Evolutionary conservation across 2,329 filamentous ascomycete species (phyloP).

Genomic region (Sporothrix inflata): DNA sequence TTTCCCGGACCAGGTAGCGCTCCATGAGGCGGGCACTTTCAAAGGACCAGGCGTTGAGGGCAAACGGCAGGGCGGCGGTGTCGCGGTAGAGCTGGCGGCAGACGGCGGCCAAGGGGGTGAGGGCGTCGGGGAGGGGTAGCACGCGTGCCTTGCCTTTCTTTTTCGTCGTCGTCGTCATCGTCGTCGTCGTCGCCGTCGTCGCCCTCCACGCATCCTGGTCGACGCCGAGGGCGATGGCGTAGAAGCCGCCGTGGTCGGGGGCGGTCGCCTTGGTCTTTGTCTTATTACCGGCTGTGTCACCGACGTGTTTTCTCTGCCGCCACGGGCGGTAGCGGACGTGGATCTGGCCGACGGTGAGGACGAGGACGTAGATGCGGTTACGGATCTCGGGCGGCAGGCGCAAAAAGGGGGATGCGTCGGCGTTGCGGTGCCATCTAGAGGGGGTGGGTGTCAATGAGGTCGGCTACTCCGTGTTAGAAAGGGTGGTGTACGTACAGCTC

Average conservation of each 20-base stretch:
- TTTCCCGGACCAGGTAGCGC: conserved; percentile 41
- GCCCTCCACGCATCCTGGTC: conserved; percentile 40
- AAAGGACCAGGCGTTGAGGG: conserved; percentile 44
- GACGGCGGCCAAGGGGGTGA: conserved; percentile 42
- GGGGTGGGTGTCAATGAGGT: neutral
- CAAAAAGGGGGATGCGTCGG: conserved; percentile 39
- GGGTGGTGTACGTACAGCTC: conserved; percentile 18
- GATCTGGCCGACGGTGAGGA: conserved; percentile 42
- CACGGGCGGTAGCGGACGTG: conserved; percentile 40
- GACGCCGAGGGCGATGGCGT: conserved; percentile 37
- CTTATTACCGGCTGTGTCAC: no score
- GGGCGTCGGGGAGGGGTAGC: conserved; percentile 29
- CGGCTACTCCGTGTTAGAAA: no score
- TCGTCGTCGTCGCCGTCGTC: neutral
- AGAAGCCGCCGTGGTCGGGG: conserved; percentile 36
- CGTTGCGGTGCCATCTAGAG: conserved; percentile 39
- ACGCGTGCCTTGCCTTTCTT: neutral
- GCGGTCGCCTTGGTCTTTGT: conserved; percentile 1
- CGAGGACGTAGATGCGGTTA: conserved; percentile 43
- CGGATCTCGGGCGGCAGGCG: conserved; percentile 42
- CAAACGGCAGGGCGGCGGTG: conserved; percentile 42
- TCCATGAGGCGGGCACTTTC: conserved; percentile 41
- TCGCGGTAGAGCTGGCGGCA: conserved; percentile 46
- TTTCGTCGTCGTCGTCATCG: neutral
- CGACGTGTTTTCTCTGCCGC: conserved; percentile 33